Conservation (phyloP, 2,329 filamentous ascomycete species). For the Cercospora berteroae region DNA sequence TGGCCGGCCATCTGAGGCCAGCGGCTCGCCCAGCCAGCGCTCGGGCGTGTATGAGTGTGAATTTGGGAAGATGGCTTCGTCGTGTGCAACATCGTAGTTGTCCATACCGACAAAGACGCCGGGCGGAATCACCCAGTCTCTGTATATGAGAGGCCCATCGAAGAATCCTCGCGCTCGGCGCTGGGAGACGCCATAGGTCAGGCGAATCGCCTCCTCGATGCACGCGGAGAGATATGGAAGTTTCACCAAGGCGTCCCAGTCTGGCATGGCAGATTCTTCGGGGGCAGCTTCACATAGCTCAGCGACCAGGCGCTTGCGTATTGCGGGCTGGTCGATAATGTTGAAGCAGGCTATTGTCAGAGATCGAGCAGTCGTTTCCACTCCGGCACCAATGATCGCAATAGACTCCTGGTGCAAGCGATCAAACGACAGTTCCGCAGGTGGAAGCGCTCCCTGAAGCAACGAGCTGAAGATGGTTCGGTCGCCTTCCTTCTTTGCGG, state of each 20-base stretch:
- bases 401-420: conserved; percentile 44
- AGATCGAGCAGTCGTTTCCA: conserved; percentile 46
- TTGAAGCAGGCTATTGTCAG: conserved; percentile 45
- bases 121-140: conserved; percentile 21
- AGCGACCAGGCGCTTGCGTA: conserved; percentile 38
- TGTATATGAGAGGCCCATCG: conserved; percentile 16
- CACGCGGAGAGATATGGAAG: conserved; percentile 22
- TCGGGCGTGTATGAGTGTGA: conserved; percentile 18
- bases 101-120: conserved; percentile 18
- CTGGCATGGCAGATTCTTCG: conserved; percentile 9
- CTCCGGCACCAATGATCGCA: conserved; percentile 48
- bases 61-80: conserved; percentile 20
- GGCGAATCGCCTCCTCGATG: conserved; percentile 22
- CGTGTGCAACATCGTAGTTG: conserved; percentile 18
- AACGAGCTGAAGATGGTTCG: conserved; percentile 17
- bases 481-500: conserved; percentile 2
- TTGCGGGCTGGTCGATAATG: conserved; percentile 39
- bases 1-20: conserved; percentile 14
- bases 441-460: conserved; percentile 17
- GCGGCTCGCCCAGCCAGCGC: conserved; percentile 18
- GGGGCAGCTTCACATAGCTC: conserved; percentile 38
- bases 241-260: conserved; percentile 16
- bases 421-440: conserved; percentile 38
- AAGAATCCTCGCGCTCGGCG: conserved; percentile 17
- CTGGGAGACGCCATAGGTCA: conserved; percentile 24